These are phyloP conservation scores for Neofusicoccum sp. DNA, from an alignment of 2,329 filamentous ascomycete genomes.

Conservation along the genomic window DNA sequence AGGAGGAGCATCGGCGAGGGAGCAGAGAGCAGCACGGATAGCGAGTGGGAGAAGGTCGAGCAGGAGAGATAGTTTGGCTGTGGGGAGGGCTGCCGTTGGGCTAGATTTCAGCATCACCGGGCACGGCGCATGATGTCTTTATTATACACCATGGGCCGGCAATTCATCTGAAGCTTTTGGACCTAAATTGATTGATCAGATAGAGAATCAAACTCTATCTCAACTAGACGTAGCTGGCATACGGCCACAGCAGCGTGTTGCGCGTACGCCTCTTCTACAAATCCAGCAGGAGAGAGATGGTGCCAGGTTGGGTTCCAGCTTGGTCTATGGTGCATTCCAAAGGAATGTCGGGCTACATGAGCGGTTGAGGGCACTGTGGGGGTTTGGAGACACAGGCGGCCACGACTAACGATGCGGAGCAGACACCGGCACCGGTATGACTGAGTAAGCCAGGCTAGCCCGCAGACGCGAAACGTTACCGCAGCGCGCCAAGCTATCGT, in stretches of 20 bases:
- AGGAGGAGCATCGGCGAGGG: slow-evolving; percentile 47
- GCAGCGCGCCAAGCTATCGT: slow-evolving; percentile 1
- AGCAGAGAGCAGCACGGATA: slow-evolving; percentile 74
- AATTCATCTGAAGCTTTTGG: neutral
- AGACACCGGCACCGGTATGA: neutral
- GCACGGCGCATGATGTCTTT: neutral
- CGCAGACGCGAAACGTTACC: neutral
- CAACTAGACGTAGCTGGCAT: too few species aligned
- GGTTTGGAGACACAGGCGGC: neutral
- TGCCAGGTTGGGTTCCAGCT: too few species aligned
- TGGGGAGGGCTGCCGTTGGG: neutral
- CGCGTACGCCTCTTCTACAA: too few species aligned
- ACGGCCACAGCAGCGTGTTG: too few species aligned
- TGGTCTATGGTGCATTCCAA: too few species aligned
- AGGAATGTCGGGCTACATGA: neutral
- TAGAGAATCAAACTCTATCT: too few species aligned
- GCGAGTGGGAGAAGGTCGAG: slow-evolving; percentile 95
- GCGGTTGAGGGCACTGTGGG: neutral
- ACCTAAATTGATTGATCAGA: too few species aligned
- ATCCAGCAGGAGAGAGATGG: too few species aligned
- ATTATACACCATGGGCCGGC: neutral
- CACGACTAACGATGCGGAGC: neutral
- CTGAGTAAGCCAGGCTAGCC: neutral
- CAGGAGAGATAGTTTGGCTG: slow-evolving; percentile 34
- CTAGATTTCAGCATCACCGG: neutral